phyloP scores from a whole-genome alignment of 2,329 filamentous ascomycete species.

The Cephalotrichum gorgonifer region DNA sequence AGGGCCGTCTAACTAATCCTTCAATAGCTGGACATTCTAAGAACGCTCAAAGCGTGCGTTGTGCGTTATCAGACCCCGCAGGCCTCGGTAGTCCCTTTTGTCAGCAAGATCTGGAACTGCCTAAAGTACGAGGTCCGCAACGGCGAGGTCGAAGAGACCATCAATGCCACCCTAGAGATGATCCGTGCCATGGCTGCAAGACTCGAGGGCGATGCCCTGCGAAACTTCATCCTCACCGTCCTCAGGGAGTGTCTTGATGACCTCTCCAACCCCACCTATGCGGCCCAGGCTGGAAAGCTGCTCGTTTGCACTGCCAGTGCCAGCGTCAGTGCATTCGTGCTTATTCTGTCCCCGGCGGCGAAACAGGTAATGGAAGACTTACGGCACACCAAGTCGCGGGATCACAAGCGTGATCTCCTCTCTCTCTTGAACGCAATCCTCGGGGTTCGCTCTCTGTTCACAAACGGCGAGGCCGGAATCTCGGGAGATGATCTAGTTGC shows the following conservation, averaged over 20 bases:
- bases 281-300: slow-evolving; percentile 39
- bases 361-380: slow-evolving; percentile 40
- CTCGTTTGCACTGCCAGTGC: slow-evolving; percentile 40
- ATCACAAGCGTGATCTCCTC: slow-evolving; percentile 41
- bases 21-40: slow-evolving; percentile 40
- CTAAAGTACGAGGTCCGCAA: slow-evolving; percentile 54
- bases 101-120: slow-evolving; percentile 44
- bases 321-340: slow-evolving; percentile 34
- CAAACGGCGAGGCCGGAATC: slow-evolving; percentile 16
- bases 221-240: slow-evolving; percentile 34
- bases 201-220: slow-evolving; percentile 32
- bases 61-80: slow-evolving; percentile 34
- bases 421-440: slow-evolving; percentile 40
- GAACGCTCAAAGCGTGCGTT: slow-evolving; percentile 43
- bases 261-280: slow-evolving; percentile 40
- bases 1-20: too few relatives aligned
- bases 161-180: slow-evolving; percentile 44
- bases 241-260: slow-evolving; percentile 44
- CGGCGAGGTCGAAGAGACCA: slow-evolving; percentile 46
- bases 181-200: slow-evolving; percentile 37
- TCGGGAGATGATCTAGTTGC: slow-evolving; percentile 23
- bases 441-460: slow-evolving; percentile 30
- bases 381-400: slow-evolving; percentile 35
- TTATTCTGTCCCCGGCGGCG: slow-evolving; percentile 34
- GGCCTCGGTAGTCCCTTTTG: slow-evolving; percentile 36